Percentiles rank a stretch among this genome's conserved stretches.
Conservation (phyloP, 345 rosid species). For the thale cress (Arabidopsis thaliana) region DNA sequence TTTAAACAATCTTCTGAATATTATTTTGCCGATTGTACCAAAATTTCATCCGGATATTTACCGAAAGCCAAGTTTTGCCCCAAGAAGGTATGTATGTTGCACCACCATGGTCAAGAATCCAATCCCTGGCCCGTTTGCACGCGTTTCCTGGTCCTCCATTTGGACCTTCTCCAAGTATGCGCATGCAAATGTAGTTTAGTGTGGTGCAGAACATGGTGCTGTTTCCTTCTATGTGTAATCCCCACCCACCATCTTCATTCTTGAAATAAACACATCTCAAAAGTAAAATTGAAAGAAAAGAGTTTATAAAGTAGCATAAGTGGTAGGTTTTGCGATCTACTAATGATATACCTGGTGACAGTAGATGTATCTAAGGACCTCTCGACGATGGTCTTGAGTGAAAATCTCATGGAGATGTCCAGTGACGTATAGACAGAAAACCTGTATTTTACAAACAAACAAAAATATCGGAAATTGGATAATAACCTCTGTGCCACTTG, state of each 20-base stretch:
- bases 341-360: slow-evolving; percentile 50
- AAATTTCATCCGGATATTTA: slow-evolving; percentile 9
- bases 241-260: slow-evolving; percentile 63
- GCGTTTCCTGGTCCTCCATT: slow-evolving; percentile 50
- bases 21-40: not conserved
- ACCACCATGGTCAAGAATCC: slow-evolving; percentile 60
- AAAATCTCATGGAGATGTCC: slow-evolving; percentile 52
- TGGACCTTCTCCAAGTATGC: slow-evolving; percentile 55
- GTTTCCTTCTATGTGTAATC: slow-evolving; percentile 50
- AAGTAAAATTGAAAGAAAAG: not conserved
- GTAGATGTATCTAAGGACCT: slow-evolving; percentile 57
- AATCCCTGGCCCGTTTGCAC: slow-evolving; percentile 48
- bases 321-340: not conserved
- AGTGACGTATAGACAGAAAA: slow-evolving; percentile 50
- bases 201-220: slow-evolving; percentile 56
- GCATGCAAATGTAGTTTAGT: slow-evolving; percentile 50
- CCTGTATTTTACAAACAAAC: slow-evolving; percentile 35
- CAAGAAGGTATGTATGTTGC: slow-evolving; percentile 52
- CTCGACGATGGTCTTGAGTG: slow-evolving; percentile 50
- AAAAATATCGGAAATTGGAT: not conserved
- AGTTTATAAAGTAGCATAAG: not conserved
- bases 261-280: slow-evolving; percentile 17
- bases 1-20: not conserved
- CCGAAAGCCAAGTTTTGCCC: slow-evolving; percentile 64
- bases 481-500: not conserved